Evolutionary conservation across 2,329 filamentous ascomycete species (phyloP), one percentile per base, ranked within the genome.

Genomic region (Graphium sp.): DNA sequence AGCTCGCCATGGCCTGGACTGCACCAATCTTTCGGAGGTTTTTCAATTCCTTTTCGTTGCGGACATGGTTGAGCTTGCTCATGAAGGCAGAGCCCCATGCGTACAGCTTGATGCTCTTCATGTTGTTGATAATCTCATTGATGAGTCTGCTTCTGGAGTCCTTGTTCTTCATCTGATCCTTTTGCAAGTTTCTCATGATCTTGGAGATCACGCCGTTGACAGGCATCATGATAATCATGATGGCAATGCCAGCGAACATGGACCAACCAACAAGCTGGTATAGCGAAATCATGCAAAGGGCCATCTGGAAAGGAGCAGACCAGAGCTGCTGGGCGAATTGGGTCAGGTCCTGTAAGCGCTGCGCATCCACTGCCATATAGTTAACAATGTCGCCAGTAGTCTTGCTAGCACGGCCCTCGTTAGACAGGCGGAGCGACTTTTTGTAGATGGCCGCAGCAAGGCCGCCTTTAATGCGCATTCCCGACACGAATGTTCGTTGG

Each of bases 21-120:
- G 85, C 87, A 35, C 89, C 89, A 41, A 98, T 98, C 54, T 87
- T 94, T 37, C 89, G 78, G 32, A 98, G 65, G 16, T 91, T 98
- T 58, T 89, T 89, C 31, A 98, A 61, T 53, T 98, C 89, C 42
- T 83, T 71, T 44, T 98, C 89, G 53, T 98, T 98, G 52, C 89
- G 74, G 35, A 98, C 84, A 49, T 81, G 80, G 55, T 89, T 95
- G 34, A 98, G 71, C 55, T 92, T 93, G 53, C 84, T 89, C 75
- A 94, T 93, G 48, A 98, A 98, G 10, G 89, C 87, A 18, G 76
- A 78, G 18, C 85, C 87, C 89, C 89, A 98, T 18, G 89, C 89
- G 49, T 94, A 98, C 13, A 98, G 69, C 58, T 98, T 98, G 60
- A 98, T 89, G 47, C 84, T 92, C 61, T 98, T 98, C 81, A 98